Evolutionary conservation across 805 yeast genomes (phyloP).

Genomic region (Saturnispora halmiae): DNA sequence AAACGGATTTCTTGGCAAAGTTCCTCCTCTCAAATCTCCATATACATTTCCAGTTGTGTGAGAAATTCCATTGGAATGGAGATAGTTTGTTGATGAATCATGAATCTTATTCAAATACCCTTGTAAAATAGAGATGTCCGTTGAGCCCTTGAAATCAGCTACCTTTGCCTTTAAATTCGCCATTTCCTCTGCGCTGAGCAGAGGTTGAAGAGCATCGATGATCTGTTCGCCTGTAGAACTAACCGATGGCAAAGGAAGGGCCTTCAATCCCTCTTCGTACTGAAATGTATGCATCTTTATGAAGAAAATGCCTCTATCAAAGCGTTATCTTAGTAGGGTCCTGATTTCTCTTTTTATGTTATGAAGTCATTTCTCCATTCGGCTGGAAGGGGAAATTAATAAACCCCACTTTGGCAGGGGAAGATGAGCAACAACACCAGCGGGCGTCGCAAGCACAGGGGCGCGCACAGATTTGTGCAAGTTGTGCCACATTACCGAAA

Average conservation of each 20-base stretch:
- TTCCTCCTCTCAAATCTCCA: slow-evolving; percentile 56
- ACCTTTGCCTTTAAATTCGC: slow-evolving; percentile 36
- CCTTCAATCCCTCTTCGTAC: slow-evolving; percentile 40
- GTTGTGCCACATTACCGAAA: slow-evolving; percentile 5
- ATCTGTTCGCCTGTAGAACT: slow-evolving; percentile 43
- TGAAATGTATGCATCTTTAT: slow-evolving; percentile 19
- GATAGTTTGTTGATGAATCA: slow-evolving; percentile 37
- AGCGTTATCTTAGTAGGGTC: background rate
- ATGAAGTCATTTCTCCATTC: background rate
- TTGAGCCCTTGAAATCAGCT: slow-evolving; percentile 35
- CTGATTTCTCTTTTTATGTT: background rate
- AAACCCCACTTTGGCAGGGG: slow-evolving; percentile 1
- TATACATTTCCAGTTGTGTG: slow-evolving; percentile 51
- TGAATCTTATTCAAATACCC: slow-evolving; percentile 42
- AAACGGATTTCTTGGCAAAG: slow-evolving; percentile 71
- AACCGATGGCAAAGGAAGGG: slow-evolving; percentile 54
- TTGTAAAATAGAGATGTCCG: slow-evolving; percentile 40
- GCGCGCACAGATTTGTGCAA: background rate
- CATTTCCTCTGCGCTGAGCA: slow-evolving; percentile 46
- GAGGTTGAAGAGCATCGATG: slow-evolving; percentile 49
- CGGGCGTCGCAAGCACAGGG: slow-evolving; percentile 6
- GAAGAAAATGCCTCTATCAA: background rate
- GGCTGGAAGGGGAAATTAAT: background rate
- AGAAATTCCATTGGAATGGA: slow-evolving; percentile 39
- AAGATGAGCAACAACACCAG: background rate